Conservation (phyloP, 2,329 filamentous ascomycete genomes). For the Fusarium sp. region DNA sequence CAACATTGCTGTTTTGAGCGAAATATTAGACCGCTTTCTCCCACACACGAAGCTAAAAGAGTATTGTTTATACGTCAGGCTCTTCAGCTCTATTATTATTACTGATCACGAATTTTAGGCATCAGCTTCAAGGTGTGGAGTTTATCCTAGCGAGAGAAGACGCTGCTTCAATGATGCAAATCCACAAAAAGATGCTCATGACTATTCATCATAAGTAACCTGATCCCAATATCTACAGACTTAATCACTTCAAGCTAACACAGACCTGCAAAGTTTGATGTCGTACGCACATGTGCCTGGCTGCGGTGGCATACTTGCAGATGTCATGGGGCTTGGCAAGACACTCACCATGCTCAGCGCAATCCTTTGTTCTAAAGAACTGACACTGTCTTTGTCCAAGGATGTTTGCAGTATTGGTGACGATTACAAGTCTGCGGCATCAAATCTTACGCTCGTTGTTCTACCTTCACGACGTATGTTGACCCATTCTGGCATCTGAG, state of each 20-base stretch:
- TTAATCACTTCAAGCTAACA: no score
- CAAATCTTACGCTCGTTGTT: accelerated
- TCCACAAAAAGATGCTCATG: not conserved
- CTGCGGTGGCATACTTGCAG: conserved; percentile 5
- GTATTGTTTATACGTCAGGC: not conserved
- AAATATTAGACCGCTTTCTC: accelerated
- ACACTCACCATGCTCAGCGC: not conserved
- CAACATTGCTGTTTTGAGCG: not conserved
- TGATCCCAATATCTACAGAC: accelerated
- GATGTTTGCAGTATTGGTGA: accelerated
- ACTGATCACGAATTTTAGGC: not conserved
- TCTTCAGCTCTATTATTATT: no score
- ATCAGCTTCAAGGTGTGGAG: not conserved
- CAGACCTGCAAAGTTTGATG: not conserved
- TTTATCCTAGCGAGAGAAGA: not conserved
- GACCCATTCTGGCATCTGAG: not conserved
- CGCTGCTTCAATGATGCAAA: accelerated
- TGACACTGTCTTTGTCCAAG: accelerated
- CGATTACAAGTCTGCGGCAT: accelerated
- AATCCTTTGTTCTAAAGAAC: not conserved
- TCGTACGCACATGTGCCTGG: accelerated
- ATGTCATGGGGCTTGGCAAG: conserved; percentile 6
- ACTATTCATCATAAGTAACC: not conserved
- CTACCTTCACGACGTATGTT: conserved; percentile 8
- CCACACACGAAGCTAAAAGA: not conserved